Conservation (phyloP, 2,329 filamentous ascomycete genomes). For the Calonectria fujianensis region DNA sequence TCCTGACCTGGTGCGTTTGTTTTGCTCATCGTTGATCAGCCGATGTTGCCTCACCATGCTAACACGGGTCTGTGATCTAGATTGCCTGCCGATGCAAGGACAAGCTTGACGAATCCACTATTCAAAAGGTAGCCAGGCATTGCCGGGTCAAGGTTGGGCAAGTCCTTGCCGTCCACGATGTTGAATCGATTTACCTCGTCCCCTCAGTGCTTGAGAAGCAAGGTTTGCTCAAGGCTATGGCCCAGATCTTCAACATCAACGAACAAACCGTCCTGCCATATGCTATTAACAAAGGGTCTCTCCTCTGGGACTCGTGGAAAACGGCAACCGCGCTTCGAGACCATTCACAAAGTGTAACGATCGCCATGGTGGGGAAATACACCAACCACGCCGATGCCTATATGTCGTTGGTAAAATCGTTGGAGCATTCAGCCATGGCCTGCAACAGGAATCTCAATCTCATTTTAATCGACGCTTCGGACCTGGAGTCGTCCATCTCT, state of each 20-base stretch:
- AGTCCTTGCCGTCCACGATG: slow-evolving; percentile 92
- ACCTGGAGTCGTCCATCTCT: neutral
- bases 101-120: slow-evolving; percentile 82
- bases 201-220: slow-evolving; percentile 93
- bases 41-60: slow-evolving; percentile 17
- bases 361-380: slow-evolving; percentile 96
- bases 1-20: slow-evolving; percentile 77
- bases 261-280: slow-evolving; percentile 73
- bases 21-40: neutral
- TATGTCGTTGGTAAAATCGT: slow-evolving; percentile 85
- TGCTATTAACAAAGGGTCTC: slow-evolving; percentile 77
- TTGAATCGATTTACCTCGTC: slow-evolving; percentile 94
- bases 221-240: slow-evolving; percentile 80
- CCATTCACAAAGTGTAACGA: slow-evolving; percentile 80
- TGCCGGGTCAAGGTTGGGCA: slow-evolving; percentile 92
- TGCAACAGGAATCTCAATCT: slow-evolving; percentile 77
- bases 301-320: slow-evolving; percentile 87
- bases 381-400: slow-evolving; percentile 90
- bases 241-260: slow-evolving; percentile 63
- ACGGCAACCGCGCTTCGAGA: slow-evolving; percentile 80
- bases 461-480: slow-evolving; percentile 1
- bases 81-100: slow-evolving; percentile 95
- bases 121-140: slow-evolving; percentile 90
- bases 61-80: slow-evolving; percentile 61
- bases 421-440: slow-evolving; percentile 94